A percentile compares a stretch with the other conserved stretches of the same genome.
phyloP scores from a whole-genome alignment of 768 basidiomycete genomes.

The Boletus tylopilopsis region DNA sequence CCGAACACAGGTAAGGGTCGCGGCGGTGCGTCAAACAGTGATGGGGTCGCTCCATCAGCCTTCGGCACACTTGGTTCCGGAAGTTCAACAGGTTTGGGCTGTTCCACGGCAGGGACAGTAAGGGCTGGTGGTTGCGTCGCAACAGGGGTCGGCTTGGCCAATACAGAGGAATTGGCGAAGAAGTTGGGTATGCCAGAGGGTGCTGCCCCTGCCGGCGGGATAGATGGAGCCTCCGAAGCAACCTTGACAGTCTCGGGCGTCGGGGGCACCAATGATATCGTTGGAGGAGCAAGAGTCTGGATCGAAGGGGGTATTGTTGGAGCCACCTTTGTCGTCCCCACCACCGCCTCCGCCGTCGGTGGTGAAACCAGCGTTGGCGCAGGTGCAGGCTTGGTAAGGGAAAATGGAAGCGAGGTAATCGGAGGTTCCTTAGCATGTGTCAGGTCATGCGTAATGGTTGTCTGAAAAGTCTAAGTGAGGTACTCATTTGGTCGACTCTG shows the following conservation, averaged over 20 bases:
- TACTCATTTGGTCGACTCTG: not conserved
- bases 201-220: slow-evolving; percentile 6
- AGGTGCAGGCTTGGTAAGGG: slow-evolving; percentile 41
- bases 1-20: slow-evolving; percentile 6
- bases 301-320: slow-evolving; percentile 12
- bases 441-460: slow-evolving; percentile 37
- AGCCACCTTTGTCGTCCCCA: slow-evolving; percentile 14
- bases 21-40: slow-evolving; percentile 9
- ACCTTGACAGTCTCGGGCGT: slow-evolving; percentile 23
- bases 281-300: slow-evolving; percentile 14
- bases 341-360: no score
- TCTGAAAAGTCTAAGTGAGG: slow-evolving; percentile 22
- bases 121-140: slow-evolving; percentile 23
- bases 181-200: slow-evolving; percentile 53
- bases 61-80: slow-evolving; percentile 2
- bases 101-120: slow-evolving; percentile 10
- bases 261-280: slow-evolving; percentile 24
- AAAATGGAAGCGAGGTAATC: slow-evolving; percentile 60
- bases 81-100: slow-evolving; percentile 3
- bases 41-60: slow-evolving; percentile 3
- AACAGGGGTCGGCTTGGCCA: slow-evolving; percentile 36
- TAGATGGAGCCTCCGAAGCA: slow-evolving; percentile 7
- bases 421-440: slow-evolving; percentile 61
- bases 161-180: slow-evolving; percentile 51
- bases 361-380: slow-evolving; percentile 9